Percentiles rank a stretch among this genome's conserved stretches.
phyloP scores from a whole-genome alignment of 108 stramenopile species.

The Nannochloropsis gaditana region DNA sequence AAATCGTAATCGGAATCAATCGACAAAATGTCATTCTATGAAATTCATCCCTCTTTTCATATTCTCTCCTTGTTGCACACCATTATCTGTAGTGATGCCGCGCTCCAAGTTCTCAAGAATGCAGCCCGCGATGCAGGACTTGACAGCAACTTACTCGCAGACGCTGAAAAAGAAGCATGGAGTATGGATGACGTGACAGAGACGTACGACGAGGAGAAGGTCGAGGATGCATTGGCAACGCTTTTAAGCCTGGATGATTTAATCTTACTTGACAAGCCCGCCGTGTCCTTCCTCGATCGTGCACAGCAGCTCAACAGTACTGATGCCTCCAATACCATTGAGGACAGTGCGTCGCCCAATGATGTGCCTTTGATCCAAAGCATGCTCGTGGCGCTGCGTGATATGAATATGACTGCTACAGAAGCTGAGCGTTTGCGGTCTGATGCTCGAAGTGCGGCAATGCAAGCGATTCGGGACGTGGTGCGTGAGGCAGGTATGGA shows the following conservation, averaged over 20 bases:
- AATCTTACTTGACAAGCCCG: background rate
- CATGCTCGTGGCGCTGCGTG: background rate
- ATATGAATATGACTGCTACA: constrained; percentile 1
- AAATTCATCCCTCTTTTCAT: no score
- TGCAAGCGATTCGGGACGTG: constrained; percentile 8
- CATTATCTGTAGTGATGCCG: background rate
- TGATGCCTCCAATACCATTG: background rate
- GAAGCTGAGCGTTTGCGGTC: background rate
- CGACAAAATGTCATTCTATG: no score
- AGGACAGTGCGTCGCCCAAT: background rate
- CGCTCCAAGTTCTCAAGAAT: background rate
- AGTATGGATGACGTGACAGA: background rate
- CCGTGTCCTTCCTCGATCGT: background rate
- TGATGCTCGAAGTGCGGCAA: background rate
- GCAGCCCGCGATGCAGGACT: background rate
- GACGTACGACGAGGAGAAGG: background rate
- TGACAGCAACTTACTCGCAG: background rate
- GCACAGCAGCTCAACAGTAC: background rate
- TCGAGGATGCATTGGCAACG: background rate
- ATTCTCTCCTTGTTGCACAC: no score
- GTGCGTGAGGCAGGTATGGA: background rate
- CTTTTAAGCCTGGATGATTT: background rate
- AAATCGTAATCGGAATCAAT: no score
- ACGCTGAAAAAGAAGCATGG: background rate
- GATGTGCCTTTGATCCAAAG: constrained; percentile 13